Conservation (phyloP, 495 filamentous ascomycete genomes). For the Hypoxylon fuscum region DNA sequence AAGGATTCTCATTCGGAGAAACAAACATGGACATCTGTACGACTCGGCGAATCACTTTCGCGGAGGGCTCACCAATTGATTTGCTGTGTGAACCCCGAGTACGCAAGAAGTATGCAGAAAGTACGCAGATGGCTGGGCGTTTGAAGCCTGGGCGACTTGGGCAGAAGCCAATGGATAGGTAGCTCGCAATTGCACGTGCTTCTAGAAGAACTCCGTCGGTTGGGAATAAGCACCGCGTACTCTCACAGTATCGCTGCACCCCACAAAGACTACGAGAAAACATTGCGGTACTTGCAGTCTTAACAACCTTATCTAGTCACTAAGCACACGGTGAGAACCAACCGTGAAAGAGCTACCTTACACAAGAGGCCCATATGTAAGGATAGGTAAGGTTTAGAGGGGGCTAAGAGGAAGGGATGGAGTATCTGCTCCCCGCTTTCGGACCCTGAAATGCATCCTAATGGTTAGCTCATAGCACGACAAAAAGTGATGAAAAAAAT, state of each 20-base stretch:
- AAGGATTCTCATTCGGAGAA: constrained; percentile 30
- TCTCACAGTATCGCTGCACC: constrained; percentile 3
- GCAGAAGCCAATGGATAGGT: too few species aligned
- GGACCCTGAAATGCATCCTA: constrained; percentile 35
- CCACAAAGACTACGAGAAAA: background rate
- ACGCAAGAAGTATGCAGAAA: too few species aligned
- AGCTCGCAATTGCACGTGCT: constrained; percentile 15
- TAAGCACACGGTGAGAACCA: too few species aligned
- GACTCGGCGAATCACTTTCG: constrained; percentile 33
- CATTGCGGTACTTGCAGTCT: background rate
- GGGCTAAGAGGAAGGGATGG: constrained; percentile 15
- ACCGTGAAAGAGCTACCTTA: too few species aligned
- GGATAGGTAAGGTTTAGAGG: too few species aligned
- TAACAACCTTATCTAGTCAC: background rate
- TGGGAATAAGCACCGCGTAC: constrained; percentile 3
- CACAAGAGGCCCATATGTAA: too few species aligned
- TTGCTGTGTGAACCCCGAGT: constrained; percentile 26
- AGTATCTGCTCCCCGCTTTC: constrained; percentile 44
- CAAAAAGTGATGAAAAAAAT: constrained; percentile 26
- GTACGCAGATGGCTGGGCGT: constrained; percentile 11
- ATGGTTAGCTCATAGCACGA: constrained; percentile 39
- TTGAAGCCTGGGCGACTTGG: too few species aligned
- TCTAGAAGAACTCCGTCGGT: constrained; percentile 15
- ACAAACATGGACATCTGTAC: constrained; percentile 30
- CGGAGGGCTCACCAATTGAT: constrained; percentile 3